Percentiles rank a stretch among this genome's conserved stretches.
Evolutionary conservation across 345 rosid genomes (phyloP).

Genomic region (Tarenaya hassleriana): DNA sequence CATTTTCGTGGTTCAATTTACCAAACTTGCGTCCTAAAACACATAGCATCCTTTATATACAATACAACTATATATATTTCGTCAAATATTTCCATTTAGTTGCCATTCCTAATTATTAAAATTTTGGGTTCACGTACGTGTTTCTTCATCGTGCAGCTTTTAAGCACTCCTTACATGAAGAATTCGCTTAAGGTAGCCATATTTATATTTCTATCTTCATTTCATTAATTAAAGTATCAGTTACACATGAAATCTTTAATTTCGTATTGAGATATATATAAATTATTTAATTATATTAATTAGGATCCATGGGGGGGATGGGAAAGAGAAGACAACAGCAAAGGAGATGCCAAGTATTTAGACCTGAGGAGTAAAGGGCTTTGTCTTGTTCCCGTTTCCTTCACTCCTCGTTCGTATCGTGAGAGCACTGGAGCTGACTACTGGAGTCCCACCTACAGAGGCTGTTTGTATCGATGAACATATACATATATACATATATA

Average conservation of each 20-base stretch:
- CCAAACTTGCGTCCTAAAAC: too few species aligned
- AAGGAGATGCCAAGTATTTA: constrained; percentile 36
- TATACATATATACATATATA: neutral
- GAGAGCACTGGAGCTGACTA: constrained; percentile 72
- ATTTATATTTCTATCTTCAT: neutral
- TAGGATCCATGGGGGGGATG: constrained; percentile 76
- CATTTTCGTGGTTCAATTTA: too few species aligned
- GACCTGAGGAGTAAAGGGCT: constrained; percentile 76
- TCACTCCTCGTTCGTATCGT: constrained; percentile 51
- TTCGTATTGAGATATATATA: neutral
- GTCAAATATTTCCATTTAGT: too few species aligned
- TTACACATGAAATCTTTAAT: neutral
- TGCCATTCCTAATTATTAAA: neutral
- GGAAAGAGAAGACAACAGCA: constrained; percentile 45
- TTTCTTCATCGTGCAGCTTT: constrained; percentile 39
- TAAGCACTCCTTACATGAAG: constrained; percentile 80
- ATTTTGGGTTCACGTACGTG: constrained; percentile 4
- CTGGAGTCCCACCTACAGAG: constrained; percentile 78
- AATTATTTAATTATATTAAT: neutral
- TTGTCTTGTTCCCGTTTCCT: constrained; percentile 70
- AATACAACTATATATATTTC: too few species aligned
- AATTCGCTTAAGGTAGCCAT: constrained; percentile 45
- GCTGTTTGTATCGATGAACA: constrained; percentile 56
- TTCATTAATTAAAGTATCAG: constrained; percentile 3
- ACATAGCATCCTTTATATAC: too few species aligned